These are phyloP conservation scores for Crithidia mellificae DNA, from an alignment of 208 protist species.

Conservation along the genomic window DNA sequence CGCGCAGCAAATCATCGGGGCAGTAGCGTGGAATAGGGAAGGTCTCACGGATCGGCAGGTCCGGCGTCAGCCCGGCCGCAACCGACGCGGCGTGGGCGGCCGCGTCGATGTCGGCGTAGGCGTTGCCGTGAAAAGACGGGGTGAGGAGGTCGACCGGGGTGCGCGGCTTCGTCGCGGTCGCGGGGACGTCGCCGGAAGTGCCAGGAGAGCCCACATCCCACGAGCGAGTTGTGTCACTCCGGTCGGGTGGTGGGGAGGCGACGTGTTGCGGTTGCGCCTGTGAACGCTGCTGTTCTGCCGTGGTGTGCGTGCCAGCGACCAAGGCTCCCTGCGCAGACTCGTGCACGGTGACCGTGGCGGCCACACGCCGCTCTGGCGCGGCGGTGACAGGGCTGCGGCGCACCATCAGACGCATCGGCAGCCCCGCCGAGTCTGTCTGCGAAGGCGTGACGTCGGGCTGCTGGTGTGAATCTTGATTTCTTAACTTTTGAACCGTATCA, in stretches of 20 bases:
- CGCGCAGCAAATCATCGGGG: conserved; percentile 40
- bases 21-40: conserved; percentile 57
- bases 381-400: not conserved
- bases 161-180: not conserved
- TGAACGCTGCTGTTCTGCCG: too few species aligned
- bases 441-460: not conserved
- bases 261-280: too few species aligned
- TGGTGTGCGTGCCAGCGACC: not conserved
- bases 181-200: not conserved
- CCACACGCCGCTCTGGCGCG: not conserved
- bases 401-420: not conserved
- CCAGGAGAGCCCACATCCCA: not conserved
- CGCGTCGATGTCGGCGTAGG: conserved; percentile 38
- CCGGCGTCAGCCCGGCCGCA: not conserved
- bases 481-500: too few species aligned
- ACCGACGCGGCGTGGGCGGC: conserved; percentile 23
- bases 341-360: not conserved
- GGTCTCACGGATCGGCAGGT: conserved; percentile 43
- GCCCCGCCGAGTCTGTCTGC: not conserved
- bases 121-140: not conserved
- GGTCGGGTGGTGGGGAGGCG: not conserved
- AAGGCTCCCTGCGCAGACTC: not conserved
- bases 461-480: too few species aligned
- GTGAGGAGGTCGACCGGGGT: not conserved
- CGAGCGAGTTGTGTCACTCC: not conserved